These are phyloP conservation scores for Amylostereum chailletii DNA, from an alignment of 1,284 basidiomycete species.

Conservation along the genomic window DNA sequence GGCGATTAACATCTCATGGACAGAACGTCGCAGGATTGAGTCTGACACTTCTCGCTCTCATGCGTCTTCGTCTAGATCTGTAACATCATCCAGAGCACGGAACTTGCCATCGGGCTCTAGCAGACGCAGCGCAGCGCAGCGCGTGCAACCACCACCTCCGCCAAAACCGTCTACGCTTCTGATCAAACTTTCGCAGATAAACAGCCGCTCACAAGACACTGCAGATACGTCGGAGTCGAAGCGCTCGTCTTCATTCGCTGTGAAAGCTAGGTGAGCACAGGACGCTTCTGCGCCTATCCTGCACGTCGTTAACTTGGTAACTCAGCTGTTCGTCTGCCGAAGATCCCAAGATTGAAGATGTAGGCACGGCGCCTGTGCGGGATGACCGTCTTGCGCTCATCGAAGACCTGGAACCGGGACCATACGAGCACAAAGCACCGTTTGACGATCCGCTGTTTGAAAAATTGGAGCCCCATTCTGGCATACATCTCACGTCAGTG, in stretches of 20 bases:
- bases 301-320: not conserved
- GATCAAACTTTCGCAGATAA: not conserved
- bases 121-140: not conserved
- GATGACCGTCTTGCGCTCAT: conserved; percentile 66
- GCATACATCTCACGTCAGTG: conserved; percentile 74
- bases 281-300: not conserved
- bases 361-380: conserved; percentile 1
- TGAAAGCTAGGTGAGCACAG: not conserved
- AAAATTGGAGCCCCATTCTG: conserved; percentile 79
- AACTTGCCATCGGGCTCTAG: not conserved
- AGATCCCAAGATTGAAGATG: not conserved
- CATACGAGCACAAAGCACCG: conserved; percentile 58
- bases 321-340: not conserved
- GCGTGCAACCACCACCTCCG: not conserved
- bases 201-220: not conserved
- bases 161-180: not conserved
- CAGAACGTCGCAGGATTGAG: not conserved
- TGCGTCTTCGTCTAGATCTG: not conserved
- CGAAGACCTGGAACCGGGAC: conserved; percentile 70
- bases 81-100: not conserved
- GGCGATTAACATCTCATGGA: not conserved
- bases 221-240: not conserved
- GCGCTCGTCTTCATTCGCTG: not conserved
- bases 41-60: no score
- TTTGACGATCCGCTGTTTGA: conserved; percentile 68